Percentiles rank a stretch among this genome's conserved stretches.
phyloP scores from a whole-genome alignment of 2,329 filamentous ascomycete genomes.

The Sclerotinia minor region DNA sequence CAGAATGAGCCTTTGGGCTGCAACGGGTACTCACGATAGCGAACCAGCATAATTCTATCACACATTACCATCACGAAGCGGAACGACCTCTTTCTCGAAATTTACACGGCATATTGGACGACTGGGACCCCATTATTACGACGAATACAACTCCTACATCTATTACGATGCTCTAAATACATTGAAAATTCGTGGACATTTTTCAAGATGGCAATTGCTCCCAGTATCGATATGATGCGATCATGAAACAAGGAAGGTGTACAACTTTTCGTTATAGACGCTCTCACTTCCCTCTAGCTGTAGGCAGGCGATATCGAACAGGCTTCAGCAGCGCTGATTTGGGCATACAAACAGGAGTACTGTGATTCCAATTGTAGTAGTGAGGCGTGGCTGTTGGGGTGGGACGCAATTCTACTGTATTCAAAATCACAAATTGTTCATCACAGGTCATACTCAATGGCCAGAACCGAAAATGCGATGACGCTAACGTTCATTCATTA shows the following conservation, averaged over 20 bases:
- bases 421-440: too few relatives aligned
- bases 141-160: neutral
- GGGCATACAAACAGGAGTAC: neutral
- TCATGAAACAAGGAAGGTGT: neutral
- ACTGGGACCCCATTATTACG: neutral
- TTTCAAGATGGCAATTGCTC: neutral
- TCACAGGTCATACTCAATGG: neutral
- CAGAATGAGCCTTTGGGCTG: neutral
- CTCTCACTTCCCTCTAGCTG: neutral
- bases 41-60: neutral
- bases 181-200: neutral
- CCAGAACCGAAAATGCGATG: neutral
- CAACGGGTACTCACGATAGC: neutral
- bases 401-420: neutral
- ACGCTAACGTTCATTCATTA: slow-evolving; percentile 9
- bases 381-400: neutral
- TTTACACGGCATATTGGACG: neutral
- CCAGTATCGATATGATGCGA: neutral
- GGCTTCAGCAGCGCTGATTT: neutral
- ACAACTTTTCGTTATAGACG: too few relatives aligned
- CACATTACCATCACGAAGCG: neutral
- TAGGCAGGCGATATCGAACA: neutral
- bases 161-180: neutral
- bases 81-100: neutral
- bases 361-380: neutral